phyloP scores from a whole-genome alignment of 768 basidiomycete species.

The Mycena kentingensis region DNA sequence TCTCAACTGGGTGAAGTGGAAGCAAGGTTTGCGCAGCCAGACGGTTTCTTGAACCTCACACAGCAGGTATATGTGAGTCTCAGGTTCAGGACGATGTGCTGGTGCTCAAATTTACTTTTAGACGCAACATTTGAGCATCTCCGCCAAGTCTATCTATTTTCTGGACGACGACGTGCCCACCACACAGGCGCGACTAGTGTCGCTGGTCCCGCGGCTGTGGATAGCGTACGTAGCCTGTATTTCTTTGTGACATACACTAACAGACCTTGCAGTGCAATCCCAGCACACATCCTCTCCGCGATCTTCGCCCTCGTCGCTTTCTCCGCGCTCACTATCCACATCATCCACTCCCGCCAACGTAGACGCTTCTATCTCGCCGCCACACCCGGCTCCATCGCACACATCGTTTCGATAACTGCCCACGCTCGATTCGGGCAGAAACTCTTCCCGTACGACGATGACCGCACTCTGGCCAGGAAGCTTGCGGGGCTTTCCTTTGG shows the following conservation, averaged over 20 bases:
- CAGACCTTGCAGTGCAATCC: constrained; percentile 41
- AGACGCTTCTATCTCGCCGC: constrained; percentile 51
- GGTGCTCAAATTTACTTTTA: constrained; percentile 9
- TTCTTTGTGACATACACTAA: not conserved
- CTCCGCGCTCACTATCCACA: constrained; percentile 48
- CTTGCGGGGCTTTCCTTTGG: constrained; percentile 53
- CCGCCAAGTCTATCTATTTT: constrained; percentile 63
- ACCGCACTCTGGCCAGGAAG: constrained; percentile 45
- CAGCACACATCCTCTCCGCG: constrained; percentile 51
- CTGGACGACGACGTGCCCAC: constrained; percentile 38
- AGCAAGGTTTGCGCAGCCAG: constrained; percentile 47
- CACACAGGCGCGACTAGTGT: constrained; percentile 41
- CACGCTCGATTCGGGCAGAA: constrained; percentile 63
- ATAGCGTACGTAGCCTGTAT: constrained; percentile 51
- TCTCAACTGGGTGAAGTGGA: constrained; percentile 41
- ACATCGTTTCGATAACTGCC: constrained; percentile 56
- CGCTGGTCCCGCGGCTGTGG: constrained; percentile 49
- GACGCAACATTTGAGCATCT: constrained; percentile 61
- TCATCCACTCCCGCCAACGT: constrained; percentile 49
- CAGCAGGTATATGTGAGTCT: constrained; percentile 49
- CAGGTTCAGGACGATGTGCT: not conserved
- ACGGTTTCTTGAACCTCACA: constrained; percentile 57
- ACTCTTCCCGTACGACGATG: constrained; percentile 59
- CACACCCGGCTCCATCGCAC: constrained; percentile 63
- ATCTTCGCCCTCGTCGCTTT: constrained; percentile 50